A percentile compares a stretch with the other conserved stretches of the same genome.
Evolutionary conservation across 2,329 filamentous ascomycete genomes (phyloP).

Genomic region (Apiospora phragmitis): DNA sequence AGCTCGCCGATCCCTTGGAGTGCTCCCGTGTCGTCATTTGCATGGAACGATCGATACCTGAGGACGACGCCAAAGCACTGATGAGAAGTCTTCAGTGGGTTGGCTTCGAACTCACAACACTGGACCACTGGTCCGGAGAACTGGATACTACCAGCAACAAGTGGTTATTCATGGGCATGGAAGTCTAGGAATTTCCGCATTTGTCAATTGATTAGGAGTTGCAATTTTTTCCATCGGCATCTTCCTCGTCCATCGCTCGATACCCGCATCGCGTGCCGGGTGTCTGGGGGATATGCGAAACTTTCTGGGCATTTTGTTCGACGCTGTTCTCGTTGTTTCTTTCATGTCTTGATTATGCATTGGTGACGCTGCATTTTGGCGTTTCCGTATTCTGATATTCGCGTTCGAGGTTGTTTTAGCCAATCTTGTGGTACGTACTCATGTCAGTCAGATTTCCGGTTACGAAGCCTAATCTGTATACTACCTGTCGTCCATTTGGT

Average conservation of each 20-base stretch:
- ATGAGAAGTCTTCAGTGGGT: slow-evolving; percentile 90
- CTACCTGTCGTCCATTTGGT: neutral
- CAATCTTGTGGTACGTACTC: neutral
- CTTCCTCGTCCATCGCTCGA: slow-evolving; percentile 5
- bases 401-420: neutral
- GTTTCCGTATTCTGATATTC: neutral
- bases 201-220: slow-evolving; percentile 10
- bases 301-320: neutral
- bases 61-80: slow-evolving; percentile 64
- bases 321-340: neutral
- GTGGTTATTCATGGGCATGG: slow-evolving; percentile 90
- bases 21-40: slow-evolving; percentile 80
- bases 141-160: slow-evolving; percentile 69
- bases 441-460: neutral
- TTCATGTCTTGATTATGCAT: neutral
- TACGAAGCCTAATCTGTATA: neutral
- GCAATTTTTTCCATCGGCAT: slow-evolving; percentile 10
- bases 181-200: slow-evolving; percentile 53
- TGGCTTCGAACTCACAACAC: slow-evolving; percentile 79
- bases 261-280: neutral
- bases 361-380: neutral
- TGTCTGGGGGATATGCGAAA: neutral
- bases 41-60: slow-evolving; percentile 69
- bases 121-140: slow-evolving; percentile 71
- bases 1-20: slow-evolving; percentile 77